A percentile compares a stretch with the other conserved stretches of the same genome.
These are phyloP conservation scores for Melampsora larici-populina DNA, from an alignment of 1,284 basidiomycete species.

Conservation along the genomic window DNA sequence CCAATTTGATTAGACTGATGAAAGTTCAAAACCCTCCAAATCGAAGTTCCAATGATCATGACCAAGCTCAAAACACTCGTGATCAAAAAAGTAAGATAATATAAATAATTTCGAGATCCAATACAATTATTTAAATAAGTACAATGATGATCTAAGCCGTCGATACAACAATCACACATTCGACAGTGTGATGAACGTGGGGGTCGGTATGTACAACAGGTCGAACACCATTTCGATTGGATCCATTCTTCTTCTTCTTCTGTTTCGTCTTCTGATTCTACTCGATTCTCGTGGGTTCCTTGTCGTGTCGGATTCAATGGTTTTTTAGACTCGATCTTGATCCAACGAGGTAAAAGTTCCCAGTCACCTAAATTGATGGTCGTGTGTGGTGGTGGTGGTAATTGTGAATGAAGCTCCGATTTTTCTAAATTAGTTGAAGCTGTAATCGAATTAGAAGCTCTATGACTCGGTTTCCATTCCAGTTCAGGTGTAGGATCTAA, in stretches of 20 bases:
- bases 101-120: constrained; percentile 52
- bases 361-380: constrained; percentile 33
- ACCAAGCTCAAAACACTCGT: constrained; percentile 9
- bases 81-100: constrained; percentile 51
- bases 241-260: constrained; percentile 22
- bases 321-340: constrained; percentile 11
- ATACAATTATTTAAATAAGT: constrained; percentile 54
- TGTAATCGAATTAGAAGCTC: constrained; percentile 1
- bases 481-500: constrained; percentile 50
- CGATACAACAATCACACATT: constrained; percentile 53
- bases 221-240: constrained; percentile 52
- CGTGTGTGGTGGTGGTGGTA: constrained; percentile 44
- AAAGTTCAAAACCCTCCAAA: background rate
- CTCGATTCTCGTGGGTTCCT: background rate
- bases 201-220: constrained; percentile 52
- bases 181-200: constrained; percentile 52
- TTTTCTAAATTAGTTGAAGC: constrained; percentile 22
- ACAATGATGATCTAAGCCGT: constrained; percentile 54
- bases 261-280: background rate
- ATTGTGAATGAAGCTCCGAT: constrained; percentile 44
- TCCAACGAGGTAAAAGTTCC: constrained; percentile 29
- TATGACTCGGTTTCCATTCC: constrained; percentile 47
- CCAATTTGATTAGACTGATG: background rate
- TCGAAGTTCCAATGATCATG: constrained; percentile 13
- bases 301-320: background rate